Evolutionary conservation across 345 rosid species (phyloP).

Genomic region (Balakata baccata): DNA sequence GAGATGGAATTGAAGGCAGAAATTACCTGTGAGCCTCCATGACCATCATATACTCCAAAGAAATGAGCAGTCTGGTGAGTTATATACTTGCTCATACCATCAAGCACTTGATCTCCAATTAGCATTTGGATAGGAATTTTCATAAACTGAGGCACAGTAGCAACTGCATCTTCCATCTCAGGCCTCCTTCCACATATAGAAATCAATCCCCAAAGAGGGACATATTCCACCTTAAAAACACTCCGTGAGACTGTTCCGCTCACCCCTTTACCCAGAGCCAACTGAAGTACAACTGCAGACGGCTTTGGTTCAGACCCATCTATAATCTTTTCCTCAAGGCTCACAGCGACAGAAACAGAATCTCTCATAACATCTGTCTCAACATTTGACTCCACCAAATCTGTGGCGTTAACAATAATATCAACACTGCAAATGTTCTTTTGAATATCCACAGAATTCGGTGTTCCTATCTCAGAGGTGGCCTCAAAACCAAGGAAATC

Average conservation of each 20-base stretch:
- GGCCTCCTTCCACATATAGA: conserved; percentile 87
- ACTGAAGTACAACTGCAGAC: conserved; percentile 40
- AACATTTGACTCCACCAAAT: conserved; percentile 35
- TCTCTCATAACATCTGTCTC: conserved; percentile 30
- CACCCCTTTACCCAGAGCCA: conserved; percentile 46
- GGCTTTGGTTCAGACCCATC: conserved; percentile 34
- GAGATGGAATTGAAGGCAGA: background rate
- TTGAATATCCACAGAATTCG: conserved; percentile 34
- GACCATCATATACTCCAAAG: conserved; percentile 97
- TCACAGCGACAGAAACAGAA: conserved; percentile 31
- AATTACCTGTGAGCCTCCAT: conserved; percentile 86
- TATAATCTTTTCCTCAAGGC: conserved; percentile 42
- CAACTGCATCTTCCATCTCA: conserved; percentile 95
- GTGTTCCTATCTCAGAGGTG: conserved; percentile 39
- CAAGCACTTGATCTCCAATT: conserved; percentile 49
- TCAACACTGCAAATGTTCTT: conserved; percentile 38
- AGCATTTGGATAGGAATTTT: conserved; percentile 78
- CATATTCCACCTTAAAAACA: conserved; percentile 79
- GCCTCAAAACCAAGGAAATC: conserved; percentile 50
- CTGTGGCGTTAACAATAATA: conserved; percentile 37
- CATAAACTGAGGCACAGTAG: conserved; percentile 56
- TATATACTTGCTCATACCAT: conserved; percentile 50
- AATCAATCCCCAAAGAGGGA: conserved; percentile 86
- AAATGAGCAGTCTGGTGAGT: conserved; percentile 71
- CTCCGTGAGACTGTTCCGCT: conserved; percentile 46